Percentiles rank a stretch among this genome's conserved stretches.
These are phyloP conservation scores for Alternaria panax DNA, from an alignment of 2,329 filamentous ascomycete genomes.

Conservation along the genomic window DNA sequence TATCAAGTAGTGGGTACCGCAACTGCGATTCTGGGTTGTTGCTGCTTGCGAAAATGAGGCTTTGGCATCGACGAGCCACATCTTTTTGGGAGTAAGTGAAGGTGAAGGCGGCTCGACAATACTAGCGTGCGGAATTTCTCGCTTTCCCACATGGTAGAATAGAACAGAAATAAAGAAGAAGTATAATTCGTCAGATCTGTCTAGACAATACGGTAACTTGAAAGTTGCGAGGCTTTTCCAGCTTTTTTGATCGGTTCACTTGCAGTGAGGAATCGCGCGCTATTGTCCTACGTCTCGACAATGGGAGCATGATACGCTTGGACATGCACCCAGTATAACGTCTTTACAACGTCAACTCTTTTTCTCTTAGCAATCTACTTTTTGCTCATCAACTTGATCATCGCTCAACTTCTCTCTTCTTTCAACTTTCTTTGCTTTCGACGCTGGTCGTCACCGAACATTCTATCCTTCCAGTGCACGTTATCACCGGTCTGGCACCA, in stretches of 20 bases:
- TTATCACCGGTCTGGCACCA: slow-evolving; percentile 2
- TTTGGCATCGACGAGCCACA: background rate
- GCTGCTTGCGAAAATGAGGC: background rate
- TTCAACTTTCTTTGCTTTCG: background rate
- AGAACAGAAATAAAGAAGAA: background rate
- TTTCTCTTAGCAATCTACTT: background rate
- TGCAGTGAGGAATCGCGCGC: background rate
- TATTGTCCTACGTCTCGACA: slow-evolving; percentile 8
- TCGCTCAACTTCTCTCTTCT: background rate
- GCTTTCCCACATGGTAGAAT: slow-evolving; percentile 3
- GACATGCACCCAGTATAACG: background rate
- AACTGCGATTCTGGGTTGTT: background rate
- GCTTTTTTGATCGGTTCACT: background rate
- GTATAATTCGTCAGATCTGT: background rate
- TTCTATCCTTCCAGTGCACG: background rate
- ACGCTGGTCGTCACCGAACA: slow-evolving; percentile 12
- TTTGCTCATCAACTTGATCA: background rate
- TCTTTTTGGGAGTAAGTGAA: background rate
- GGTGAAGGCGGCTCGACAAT: slow-evolving; percentile 2
- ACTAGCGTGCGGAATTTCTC: background rate
- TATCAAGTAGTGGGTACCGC: background rate
- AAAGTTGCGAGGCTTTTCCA: background rate
- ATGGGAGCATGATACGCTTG: background rate
- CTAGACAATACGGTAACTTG: background rate
- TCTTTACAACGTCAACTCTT: background rate